Conservation (phyloP, 2,329 filamentous ascomycete species). For the Sphaerulina populicola region DNA sequence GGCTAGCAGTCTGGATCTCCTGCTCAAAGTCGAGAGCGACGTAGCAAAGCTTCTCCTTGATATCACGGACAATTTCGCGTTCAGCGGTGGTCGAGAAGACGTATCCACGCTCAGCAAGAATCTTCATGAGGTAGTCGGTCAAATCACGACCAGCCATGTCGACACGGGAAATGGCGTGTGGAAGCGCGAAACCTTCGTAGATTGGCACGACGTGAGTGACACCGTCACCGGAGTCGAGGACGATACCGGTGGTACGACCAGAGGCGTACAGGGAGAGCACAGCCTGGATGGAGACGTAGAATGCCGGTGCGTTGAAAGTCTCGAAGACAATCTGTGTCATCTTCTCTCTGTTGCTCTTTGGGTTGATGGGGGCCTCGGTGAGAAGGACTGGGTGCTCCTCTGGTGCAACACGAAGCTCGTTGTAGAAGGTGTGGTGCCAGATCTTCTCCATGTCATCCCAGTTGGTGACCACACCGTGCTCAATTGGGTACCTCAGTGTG, state of each 20-base stretch:
- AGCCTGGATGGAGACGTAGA: slow-evolving; percentile 99
- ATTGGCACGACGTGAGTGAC: slow-evolving; percentile 99
- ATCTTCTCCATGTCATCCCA: slow-evolving; percentile 99
- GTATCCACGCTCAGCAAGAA: slow-evolving; percentile 97
- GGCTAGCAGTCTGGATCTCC: slow-evolving; percentile 98
- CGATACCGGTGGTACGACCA: slow-evolving; percentile 99
- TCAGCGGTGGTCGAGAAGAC: slow-evolving; percentile 99
- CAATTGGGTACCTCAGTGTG: slow-evolving; percentile 97
- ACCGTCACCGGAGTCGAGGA: slow-evolving; percentile 99
- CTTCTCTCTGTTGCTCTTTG: slow-evolving; percentile 99
- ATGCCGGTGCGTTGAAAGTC: slow-evolving; percentile 99
- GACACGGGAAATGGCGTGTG: slow-evolving; percentile 99
- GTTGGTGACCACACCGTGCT: slow-evolving; percentile 99
- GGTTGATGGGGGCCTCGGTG: slow-evolving; percentile 99
- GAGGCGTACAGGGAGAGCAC: slow-evolving; percentile 98
- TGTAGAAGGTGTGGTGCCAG: slow-evolving; percentile 99
- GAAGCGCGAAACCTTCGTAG: slow-evolving; percentile 99
- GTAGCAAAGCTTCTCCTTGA: slow-evolving; percentile 99
- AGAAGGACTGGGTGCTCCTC: slow-evolving; percentile 99
- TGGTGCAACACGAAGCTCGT: slow-evolving; percentile 98
- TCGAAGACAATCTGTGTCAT: slow-evolving; percentile 99
- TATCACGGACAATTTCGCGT: slow-evolving; percentile 99
- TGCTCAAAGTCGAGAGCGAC: slow-evolving; percentile 99
- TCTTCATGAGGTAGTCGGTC: slow-evolving; percentile 99
- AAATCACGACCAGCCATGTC: slow-evolving; percentile 99